Evolutionary conservation across 768 basidiomycete genomes (phyloP).

Genomic region (Epithele typhae): DNA sequence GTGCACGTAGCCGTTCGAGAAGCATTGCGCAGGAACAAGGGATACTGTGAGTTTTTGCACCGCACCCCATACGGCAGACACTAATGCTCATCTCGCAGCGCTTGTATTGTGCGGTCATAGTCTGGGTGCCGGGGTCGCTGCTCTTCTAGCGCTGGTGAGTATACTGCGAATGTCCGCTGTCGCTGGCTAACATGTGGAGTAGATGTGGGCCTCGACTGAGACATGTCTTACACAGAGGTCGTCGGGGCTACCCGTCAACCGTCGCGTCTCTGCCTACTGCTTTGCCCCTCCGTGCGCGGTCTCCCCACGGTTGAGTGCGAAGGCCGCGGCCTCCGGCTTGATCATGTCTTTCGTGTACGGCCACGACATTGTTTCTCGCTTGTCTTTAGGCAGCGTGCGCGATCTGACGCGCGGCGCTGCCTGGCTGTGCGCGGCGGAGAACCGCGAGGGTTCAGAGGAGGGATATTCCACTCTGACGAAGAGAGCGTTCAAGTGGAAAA

Average conservation of each 20-base stretch:
- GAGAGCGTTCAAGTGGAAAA: constrained; percentile 56
- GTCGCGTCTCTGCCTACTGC: constrained; percentile 70
- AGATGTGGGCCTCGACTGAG: constrained; percentile 86
- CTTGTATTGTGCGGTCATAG: constrained; percentile 80
- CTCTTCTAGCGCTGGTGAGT: constrained; percentile 65
- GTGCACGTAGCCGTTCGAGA: constrained; percentile 72
- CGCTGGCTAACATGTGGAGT: too few relatives aligned
- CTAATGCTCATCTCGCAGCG: constrained; percentile 32
- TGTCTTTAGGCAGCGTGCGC: constrained; percentile 73
- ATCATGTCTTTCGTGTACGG: constrained; percentile 80
- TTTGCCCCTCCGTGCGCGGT: constrained; percentile 78
- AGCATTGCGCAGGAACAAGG: constrained; percentile 63
- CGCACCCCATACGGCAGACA: too few relatives aligned
- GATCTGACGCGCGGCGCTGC: constrained; percentile 71
- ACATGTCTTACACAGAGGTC: constrained; percentile 66
- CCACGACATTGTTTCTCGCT: constrained; percentile 73
- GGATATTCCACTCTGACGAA: constrained; percentile 38
- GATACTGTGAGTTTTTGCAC: constrained; percentile 53
- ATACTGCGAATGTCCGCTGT: too few relatives aligned
- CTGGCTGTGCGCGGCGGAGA: constrained; percentile 76
- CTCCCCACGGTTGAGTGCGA: constrained; percentile 54
- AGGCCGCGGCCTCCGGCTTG: constrained; percentile 55
- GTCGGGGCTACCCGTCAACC: constrained; percentile 64
- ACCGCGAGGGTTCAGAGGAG: constrained; percentile 31
- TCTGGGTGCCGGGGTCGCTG: constrained; percentile 79